phyloP scores from a whole-genome alignment of 2,329 filamentous ascomycete species.

The Aureobasidium sp. region DNA sequence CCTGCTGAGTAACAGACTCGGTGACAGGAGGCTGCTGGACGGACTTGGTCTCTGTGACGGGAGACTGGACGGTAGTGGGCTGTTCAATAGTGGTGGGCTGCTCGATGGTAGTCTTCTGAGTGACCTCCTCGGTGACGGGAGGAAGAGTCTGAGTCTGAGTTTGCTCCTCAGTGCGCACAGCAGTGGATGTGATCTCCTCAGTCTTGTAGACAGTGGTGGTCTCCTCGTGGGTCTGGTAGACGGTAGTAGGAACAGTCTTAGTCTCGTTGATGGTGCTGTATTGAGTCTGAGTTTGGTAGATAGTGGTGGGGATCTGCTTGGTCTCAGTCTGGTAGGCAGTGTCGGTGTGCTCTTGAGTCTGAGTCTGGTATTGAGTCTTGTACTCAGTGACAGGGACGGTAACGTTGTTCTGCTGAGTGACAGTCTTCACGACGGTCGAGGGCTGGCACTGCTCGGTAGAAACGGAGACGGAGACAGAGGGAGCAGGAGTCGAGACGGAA shows the following conservation, averaged over 20 bases:
- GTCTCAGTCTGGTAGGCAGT: conserved; percentile 1
- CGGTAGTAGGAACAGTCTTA: background rate
- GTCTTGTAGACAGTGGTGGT: background rate
- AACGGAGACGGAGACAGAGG: background rate
- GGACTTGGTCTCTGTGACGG: background rate
- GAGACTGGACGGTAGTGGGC: background rate
- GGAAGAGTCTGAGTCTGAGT: background rate
- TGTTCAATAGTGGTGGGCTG: background rate
- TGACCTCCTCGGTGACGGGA: background rate
- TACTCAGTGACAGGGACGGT: background rate
- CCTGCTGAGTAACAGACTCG: background rate
- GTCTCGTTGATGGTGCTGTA: conserved; percentile 4
- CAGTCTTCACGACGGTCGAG: background rate
- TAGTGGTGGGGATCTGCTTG: conserved; percentile 3
- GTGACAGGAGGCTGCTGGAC: background rate
- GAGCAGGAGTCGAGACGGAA: no score
- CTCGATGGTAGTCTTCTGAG: background rate
- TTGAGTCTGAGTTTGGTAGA: background rate
- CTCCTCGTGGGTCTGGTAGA: background rate
- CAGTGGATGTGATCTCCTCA: background rate
- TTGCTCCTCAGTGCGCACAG: background rate
- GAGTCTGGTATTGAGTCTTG: background rate
- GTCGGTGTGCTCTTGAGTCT: background rate
- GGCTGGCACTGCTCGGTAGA: background rate
- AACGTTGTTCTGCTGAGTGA: background rate